Percentiles rank a stretch among this genome's conserved stretches.
Evolutionary conservation across 495 filamentous ascomycete species (phyloP).

Genomic region (Penicillium taxi): DNA sequence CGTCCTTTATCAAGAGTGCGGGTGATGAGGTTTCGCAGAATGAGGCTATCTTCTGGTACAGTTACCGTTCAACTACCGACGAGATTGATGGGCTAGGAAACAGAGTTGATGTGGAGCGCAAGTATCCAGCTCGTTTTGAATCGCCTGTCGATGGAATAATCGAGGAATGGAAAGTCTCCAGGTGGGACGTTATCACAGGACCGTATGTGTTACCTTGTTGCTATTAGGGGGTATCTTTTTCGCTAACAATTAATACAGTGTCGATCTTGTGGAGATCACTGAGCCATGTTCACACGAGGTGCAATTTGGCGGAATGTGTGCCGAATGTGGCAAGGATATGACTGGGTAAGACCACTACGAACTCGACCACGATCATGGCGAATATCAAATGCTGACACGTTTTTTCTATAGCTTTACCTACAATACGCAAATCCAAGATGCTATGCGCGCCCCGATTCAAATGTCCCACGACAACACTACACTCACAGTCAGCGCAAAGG

Average conservation of each 20-base stretch:
- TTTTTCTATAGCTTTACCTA: slow-evolving; percentile 42
- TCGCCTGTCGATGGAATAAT: slow-evolving; percentile 74
- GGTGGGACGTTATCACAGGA: slow-evolving; percentile 59
- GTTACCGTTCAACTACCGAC: slow-evolving; percentile 65
- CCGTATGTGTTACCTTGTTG: slow-evolving; percentile 23
- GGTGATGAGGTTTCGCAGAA: slow-evolving; percentile 67
- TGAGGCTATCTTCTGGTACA: slow-evolving; percentile 74
- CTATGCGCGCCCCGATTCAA: slow-evolving; percentile 79
- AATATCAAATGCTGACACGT: background rate
- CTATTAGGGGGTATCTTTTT: background rate
- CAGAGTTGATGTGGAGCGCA: slow-evolving; percentile 58
- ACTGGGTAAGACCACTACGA: slow-evolving; percentile 50
- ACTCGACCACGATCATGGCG: background rate
- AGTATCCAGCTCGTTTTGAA: slow-evolving; percentile 68
- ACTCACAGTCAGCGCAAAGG: slow-evolving; percentile 62
- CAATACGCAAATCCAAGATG: slow-evolving; percentile 50
- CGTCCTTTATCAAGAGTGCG: slow-evolving; percentile 66
- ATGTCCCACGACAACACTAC: slow-evolving; percentile 86
- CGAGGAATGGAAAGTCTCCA: slow-evolving; percentile 62
- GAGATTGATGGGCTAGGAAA: slow-evolving; percentile 66
- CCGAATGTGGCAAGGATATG: slow-evolving; percentile 95
- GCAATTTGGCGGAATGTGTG: slow-evolving; percentile 85
- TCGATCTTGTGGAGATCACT: slow-evolving; percentile 67
- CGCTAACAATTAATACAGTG: slow-evolving; percentile 15
- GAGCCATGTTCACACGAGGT: slow-evolving; percentile 87